Base-by-base conservation (phyloP, 345 rosid genomes). In the Lepidium sativum region DNA sequence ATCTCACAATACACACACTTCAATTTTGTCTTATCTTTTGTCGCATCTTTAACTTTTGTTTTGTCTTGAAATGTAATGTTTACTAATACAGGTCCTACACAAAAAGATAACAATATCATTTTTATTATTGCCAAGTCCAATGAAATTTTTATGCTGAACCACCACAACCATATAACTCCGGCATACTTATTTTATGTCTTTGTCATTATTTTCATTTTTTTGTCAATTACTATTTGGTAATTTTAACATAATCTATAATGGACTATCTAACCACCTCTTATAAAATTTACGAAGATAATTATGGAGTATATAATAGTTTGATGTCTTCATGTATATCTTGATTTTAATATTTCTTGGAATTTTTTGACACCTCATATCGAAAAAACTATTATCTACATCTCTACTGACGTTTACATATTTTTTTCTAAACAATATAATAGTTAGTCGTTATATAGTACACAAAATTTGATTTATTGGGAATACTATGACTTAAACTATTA, bases 1-100 rank as follows among this genome's bases (percentile, higher is more conserved):
- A 45, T 70, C 63, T 54, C 63, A 54, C 31, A 27, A 27, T 27
- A 27, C 31, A 70, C 29, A 62, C 41, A 44, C 63, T 54, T 57
- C 41, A 56, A 21, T 41, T 51, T 48, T 71, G 70, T 56, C 53
- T 63, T 48, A n/a, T 53, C 31, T 63, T 56, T 63, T 55, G 45
- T 71, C 58, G 35, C 21, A 62, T 54, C 12, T 44, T 13, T 11
- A 48, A 18, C 17, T 47, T 63, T 31, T 9, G 9, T 39, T 63
- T 61, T 61, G 60, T 71, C 75, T 4, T 44, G 39, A 55, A 63
- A 47, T 63, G 60, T 39, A 40, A 47, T 38, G 42, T 55, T 45
- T 49, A 29, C 6, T 6, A 59, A 50, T 8, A 15, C 34, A 43
- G 73, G 45, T 16, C 75, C 75, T 71, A 71, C 70, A 47, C 15